phyloP scores from a whole-genome alignment of 1,284 basidiomycete species.

The Sutorius eximius region DNA sequence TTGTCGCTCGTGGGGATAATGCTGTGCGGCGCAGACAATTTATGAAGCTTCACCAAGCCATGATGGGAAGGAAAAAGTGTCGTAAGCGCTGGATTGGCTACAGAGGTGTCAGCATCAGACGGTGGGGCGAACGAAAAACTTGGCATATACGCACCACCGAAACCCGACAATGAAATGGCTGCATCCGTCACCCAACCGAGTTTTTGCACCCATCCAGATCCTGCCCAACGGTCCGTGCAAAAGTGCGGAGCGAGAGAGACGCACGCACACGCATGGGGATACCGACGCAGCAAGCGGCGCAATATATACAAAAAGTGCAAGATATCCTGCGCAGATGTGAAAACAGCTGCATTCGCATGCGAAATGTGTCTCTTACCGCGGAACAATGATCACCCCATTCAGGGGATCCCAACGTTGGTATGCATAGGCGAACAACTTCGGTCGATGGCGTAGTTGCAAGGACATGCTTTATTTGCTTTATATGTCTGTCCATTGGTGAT shows the following conservation, averaged over 20 bases:
- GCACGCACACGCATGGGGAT: constrained; percentile 63
- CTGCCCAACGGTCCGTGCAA: constrained; percentile 56
- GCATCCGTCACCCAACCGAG: constrained; percentile 81
- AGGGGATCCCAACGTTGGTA: constrained; percentile 70
- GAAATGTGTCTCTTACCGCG: constrained; percentile 42
- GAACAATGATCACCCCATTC: constrained; percentile 65
- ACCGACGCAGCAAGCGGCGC: constrained; percentile 56
- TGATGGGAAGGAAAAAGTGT: constrained; percentile 79
- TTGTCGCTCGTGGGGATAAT: constrained; percentile 73
- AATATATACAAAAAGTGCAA: constrained; percentile 70
- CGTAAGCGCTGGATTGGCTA: constrained; percentile 67
- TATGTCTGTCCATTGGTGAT: constrained; percentile 5
- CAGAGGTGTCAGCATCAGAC: constrained; percentile 11
- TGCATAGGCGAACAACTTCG: constrained; percentile 58
- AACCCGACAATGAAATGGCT: constrained; percentile 73
- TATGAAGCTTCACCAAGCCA: constrained; percentile 76
- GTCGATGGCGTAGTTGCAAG: constrained; percentile 20
- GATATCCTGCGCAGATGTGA: constrained; percentile 51
- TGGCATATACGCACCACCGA: constrained; percentile 60
- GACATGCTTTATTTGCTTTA: constrained; percentile 24
- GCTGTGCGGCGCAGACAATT: constrained; percentile 69
- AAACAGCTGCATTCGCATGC: constrained; percentile 3
- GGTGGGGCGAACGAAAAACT: background rate
- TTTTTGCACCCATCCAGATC: constrained; percentile 68
- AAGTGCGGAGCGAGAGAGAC: constrained; percentile 65